phyloP scores from a whole-genome alignment of 495 filamentous ascomycete species.

The Trichocladium uniseriatum region DNA sequence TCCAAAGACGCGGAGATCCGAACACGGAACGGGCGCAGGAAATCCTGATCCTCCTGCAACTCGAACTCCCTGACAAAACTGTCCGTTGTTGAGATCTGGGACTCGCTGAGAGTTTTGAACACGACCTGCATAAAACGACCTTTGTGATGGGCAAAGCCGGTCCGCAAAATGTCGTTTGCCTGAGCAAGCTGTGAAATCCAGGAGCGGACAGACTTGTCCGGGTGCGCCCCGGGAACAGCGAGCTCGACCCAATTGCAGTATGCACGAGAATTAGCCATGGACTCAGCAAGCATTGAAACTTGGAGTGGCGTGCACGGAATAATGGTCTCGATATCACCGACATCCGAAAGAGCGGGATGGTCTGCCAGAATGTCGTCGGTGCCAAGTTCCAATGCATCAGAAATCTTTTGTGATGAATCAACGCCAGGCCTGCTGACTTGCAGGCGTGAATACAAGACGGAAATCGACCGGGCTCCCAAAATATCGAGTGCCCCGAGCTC shows the following conservation, averaged over 20 bases:
- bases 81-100: slow-evolving; percentile 28
- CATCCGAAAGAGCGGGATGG: slow-evolving; percentile 2
- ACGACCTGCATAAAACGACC: slow-evolving; percentile 52
- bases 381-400: background rate
- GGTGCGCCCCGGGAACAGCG: slow-evolving; percentile 30
- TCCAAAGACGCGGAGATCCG: slow-evolving; percentile 31
- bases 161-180: slow-evolving; percentile 56
- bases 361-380: background rate
- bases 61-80: slow-evolving; percentile 21
- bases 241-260: slow-evolving; percentile 73
- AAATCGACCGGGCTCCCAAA: slow-evolving; percentile 42
- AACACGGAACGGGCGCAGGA: slow-evolving; percentile 48
- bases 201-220: slow-evolving; percentile 26
- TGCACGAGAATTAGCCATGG: slow-evolving; percentile 39
- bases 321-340: slow-evolving; percentile 40
- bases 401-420: too few species aligned
- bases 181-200: slow-evolving; percentile 42
- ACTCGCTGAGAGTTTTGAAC: slow-evolving; percentile 41
- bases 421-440: too few species aligned
- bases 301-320: slow-evolving; percentile 61
- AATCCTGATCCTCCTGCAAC: slow-evolving; percentile 23
- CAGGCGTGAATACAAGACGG: slow-evolving; percentile 3
- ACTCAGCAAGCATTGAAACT: slow-evolving; percentile 68
- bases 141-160: slow-evolving; percentile 52
- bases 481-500: slow-evolving; percentile 46